Evolutionary conservation across 1,284 basidiomycete species (phyloP).

Genomic region (Macrocystidia cucumis): DNA sequence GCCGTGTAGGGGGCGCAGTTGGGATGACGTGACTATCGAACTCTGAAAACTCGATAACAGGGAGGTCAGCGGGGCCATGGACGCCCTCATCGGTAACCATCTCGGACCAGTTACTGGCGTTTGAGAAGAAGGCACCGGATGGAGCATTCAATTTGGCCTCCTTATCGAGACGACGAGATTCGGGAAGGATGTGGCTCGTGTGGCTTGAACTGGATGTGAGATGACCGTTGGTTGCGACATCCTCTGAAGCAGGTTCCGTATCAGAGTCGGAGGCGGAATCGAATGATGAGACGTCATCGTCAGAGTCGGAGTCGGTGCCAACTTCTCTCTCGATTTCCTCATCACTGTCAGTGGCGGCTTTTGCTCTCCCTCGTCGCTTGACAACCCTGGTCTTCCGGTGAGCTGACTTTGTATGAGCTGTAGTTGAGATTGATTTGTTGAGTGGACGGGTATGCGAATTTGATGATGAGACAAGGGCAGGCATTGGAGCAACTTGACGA

Average conservation of each 20-base stretch:
- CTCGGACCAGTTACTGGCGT: constrained; percentile 65
- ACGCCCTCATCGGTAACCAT: constrained; percentile 69
- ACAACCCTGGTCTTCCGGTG: constrained; percentile 31
- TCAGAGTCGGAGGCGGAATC: constrained; percentile 63
- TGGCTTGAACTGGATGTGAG: constrained; percentile 52
- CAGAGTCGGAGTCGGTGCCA: constrained; percentile 59
- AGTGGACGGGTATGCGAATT: constrained; percentile 21
- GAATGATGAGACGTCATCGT: constrained; percentile 46
- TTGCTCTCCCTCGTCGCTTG: constrained; percentile 47
- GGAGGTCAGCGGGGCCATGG: constrained; percentile 54
- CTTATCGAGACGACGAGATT: constrained; percentile 18
- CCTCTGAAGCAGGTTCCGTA: constrained; percentile 55
- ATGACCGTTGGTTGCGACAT: constrained; percentile 39
- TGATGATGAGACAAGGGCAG: constrained; percentile 28
- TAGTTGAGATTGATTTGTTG: constrained; percentile 18
- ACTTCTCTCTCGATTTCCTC: constrained; percentile 67
- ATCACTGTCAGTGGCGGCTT: constrained; percentile 53
- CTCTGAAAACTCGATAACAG: constrained; percentile 74
- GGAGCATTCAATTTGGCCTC: constrained; percentile 22
- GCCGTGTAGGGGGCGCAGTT: constrained; percentile 23
- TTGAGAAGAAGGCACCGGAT: constrained; percentile 43
- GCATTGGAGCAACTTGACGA: constrained; percentile 28
- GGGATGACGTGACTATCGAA: constrained; percentile 35
- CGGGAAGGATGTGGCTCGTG: constrained; percentile 52
- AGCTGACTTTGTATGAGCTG: constrained; percentile 19